Evolutionary conservation across 2,329 filamentous ascomycete genomes (phyloP).

Genomic region (Grosmannia clavigera): DNA sequence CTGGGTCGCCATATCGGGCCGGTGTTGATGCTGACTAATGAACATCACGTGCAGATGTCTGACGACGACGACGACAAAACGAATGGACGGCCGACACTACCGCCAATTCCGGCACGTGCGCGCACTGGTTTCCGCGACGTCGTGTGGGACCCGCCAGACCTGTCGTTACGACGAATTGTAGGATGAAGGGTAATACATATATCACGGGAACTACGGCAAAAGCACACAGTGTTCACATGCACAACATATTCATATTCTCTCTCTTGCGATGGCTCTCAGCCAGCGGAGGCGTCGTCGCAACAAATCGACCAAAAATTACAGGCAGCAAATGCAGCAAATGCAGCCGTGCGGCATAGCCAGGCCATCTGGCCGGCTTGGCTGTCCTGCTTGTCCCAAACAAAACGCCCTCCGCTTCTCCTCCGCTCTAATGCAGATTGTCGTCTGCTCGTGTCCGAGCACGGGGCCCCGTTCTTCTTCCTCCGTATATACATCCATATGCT

Average conservation of each 20-base stretch:
- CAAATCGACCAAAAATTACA: neutral
- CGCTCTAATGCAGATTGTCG: neutral
- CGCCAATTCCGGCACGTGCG: conserved; percentile 14
- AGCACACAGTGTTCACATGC: neutral
- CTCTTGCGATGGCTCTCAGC: neutral
- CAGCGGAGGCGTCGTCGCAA: neutral
- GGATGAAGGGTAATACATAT: neutral
- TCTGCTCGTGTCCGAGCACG: neutral
- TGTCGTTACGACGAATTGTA: conserved; percentile 14
- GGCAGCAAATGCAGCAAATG: too few species aligned
- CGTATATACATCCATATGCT: neutral
- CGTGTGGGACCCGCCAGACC: conserved; percentile 26
- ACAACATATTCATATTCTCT: neutral
- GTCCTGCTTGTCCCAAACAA: neutral
- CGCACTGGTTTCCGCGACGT: conserved; percentile 21
- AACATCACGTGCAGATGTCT: conserved; percentile 12
- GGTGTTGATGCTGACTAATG: conserved; percentile 18
- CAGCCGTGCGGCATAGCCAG: too few species aligned
- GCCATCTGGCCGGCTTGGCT: neutral
- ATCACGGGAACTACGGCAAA: too few species aligned
- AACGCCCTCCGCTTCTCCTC: neutral
- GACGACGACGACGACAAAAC: neutral
- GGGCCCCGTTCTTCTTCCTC: neutral
- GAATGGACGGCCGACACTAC: neutral
- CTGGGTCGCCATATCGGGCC: conserved; percentile 1